phyloP scores from a whole-genome alignment of 371 early-diverging fungal genomes.

The Mortierella sp. region DNA sequence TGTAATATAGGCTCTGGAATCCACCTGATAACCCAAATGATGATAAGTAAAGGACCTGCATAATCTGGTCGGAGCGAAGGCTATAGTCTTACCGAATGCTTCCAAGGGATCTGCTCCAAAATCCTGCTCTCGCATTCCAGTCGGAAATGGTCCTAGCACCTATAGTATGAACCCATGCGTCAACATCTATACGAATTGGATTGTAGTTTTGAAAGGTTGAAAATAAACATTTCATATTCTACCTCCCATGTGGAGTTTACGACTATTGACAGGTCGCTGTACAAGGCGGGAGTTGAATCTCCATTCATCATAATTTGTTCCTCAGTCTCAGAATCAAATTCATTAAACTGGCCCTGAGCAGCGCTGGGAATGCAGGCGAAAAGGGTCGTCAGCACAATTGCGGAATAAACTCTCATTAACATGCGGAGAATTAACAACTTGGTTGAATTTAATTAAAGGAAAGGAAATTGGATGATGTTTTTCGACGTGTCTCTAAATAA shows the following conservation, averaged over 20 bases:
- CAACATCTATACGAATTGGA: too few relatives aligned
- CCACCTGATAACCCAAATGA: constrained; percentile 58
- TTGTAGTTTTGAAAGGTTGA: too few relatives aligned
- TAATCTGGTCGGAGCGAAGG: neutral
- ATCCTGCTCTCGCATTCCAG: constrained; percentile 74
- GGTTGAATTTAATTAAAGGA: neutral
- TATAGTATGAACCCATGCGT: neutral
- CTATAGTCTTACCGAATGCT: constrained; percentile 64
- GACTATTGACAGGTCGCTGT: neutral
- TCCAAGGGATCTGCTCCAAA: constrained; percentile 78
- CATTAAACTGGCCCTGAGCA: neutral
- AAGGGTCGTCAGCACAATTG: neutral
- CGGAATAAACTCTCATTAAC: neutral
- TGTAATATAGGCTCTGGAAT: constrained; percentile 64
- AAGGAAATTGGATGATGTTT: neutral
- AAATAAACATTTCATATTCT: neutral
- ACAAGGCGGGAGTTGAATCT: neutral
- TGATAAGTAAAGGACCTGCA: neutral
- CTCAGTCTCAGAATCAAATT: neutral
- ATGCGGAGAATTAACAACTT: neutral
- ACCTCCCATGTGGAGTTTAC: constrained; percentile 17
- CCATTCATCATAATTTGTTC: neutral
- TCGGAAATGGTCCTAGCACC: constrained; percentile 76
- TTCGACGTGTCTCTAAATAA: too few relatives aligned
- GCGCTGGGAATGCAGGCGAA: neutral